phyloP scores from a whole-genome alignment of 2,329 filamentous ascomycete genomes.

The Nemania bipapillata region DNA sequence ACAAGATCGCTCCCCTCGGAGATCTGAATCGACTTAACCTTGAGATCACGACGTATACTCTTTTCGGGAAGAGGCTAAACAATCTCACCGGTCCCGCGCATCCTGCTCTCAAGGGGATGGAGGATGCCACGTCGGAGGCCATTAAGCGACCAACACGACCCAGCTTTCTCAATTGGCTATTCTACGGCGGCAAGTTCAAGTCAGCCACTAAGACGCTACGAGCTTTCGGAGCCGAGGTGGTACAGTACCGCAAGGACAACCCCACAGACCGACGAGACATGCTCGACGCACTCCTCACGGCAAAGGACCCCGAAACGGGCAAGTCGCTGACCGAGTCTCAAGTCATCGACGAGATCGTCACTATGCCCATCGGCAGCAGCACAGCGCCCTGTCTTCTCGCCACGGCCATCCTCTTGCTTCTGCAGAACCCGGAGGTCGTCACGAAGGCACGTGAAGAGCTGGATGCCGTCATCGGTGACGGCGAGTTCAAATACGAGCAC shows the following conservation, averaged over 20 bases:
- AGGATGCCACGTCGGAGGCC: constrained; percentile 65
- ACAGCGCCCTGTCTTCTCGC: constrained; percentile 61
- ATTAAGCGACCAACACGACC: constrained; percentile 65
- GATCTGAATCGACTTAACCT: constrained; percentile 66
- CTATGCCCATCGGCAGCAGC: constrained; percentile 70
- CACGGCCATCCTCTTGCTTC: constrained; percentile 61
- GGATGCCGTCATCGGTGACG: constrained; percentile 61
- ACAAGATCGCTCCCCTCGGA: constrained; percentile 58
- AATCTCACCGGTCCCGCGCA: constrained; percentile 60
- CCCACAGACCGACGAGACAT: constrained; percentile 69
- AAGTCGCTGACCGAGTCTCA: constrained; percentile 66
- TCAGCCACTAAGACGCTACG: constrained; percentile 65
- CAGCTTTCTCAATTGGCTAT: constrained; percentile 63
- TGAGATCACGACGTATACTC: constrained; percentile 61
- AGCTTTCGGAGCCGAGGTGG: constrained; percentile 65
- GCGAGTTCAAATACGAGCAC: constrained; percentile 60
- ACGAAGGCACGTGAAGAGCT: constrained; percentile 64
- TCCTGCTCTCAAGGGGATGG: constrained; percentile 64
- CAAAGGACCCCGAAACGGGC: constrained; percentile 70
- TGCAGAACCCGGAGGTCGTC: constrained; percentile 63
- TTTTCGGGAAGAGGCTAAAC: constrained; percentile 64
- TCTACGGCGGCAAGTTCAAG: constrained; percentile 65
- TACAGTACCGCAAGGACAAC: constrained; percentile 65
- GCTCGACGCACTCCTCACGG: constrained; percentile 68
- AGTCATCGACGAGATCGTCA: constrained; percentile 74